Evolutionary conservation across 1,139 yeast genomes (phyloP), one percentile per base, ranked within the genome.

Genomic region (Pneumocystis sp.): DNA sequence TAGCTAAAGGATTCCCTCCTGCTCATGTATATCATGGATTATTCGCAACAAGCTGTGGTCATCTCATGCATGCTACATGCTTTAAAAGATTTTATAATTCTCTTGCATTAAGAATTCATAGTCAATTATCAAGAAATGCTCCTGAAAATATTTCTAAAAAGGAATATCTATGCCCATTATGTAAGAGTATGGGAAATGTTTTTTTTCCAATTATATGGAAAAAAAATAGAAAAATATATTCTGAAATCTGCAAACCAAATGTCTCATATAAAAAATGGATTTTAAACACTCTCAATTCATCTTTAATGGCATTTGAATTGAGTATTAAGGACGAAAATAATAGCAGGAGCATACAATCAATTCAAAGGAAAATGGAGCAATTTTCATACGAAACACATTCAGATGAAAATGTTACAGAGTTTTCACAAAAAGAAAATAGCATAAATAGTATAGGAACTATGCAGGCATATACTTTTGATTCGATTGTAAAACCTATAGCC

Each of bases 31-130:
- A 12, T 25, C 44, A 59, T 39, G 61, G 61, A 64, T 76, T 78
- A 0, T 84, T 87, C 0, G 79, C 90, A 5, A 84, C 86, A 70
- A 85, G 96, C 64, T 93, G 98, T 77, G 96, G 97, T 0, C 98
- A 93, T 75, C 95, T 96, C 0, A 86, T 93, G 85, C 98, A 93
- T 74, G 84, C 82, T 69, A 81, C 82, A 45, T 93, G 98, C 72
- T 87, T 86, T 70, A 74, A 82, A 65, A 84, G 85, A 67, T 88
- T 84, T 72, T 76, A 84, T 72, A 78, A 79, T 63, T 80, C 83
- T 25, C 80, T 81, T 62, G 77, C 82, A 65, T 76, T 79, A 17
- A 81, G 86, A 40, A 87, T 83, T 71, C 74, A 66, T 3, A 81
- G 81, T 45, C 96, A 89, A 72, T 83, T 90, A 44, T 87, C 96